These are phyloP conservation scores for Populus nigra DNA, from an alignment of 345 rosid genomes.

Conservation along the genomic window DNA sequence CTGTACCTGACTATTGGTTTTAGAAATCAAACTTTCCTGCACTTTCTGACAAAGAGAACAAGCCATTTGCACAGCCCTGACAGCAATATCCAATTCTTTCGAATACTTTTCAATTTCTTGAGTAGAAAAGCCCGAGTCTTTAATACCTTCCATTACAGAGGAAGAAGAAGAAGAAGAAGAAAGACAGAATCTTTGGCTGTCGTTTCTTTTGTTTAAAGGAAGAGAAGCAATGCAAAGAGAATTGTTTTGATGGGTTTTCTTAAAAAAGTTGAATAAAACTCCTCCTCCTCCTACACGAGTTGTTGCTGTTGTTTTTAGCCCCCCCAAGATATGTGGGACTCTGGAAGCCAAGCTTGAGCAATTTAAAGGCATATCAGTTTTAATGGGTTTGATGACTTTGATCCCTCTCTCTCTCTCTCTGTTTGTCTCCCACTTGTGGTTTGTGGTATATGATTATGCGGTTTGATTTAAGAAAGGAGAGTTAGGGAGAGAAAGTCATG, in stretches of 20 bases:
- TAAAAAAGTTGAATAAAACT: slow-evolving; percentile 1
- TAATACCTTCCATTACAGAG: slow-evolving; percentile 30
- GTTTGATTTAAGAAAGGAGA: background rate
- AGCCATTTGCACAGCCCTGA: slow-evolving; percentile 54
- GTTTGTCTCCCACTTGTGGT: background rate
- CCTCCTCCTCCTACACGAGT: background rate
- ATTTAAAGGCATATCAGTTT: slow-evolving; percentile 43
- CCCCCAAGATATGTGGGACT: slow-evolving; percentile 25
- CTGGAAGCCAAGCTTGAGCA: slow-evolving; percentile 28
- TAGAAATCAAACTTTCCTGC: slow-evolving; percentile 42
- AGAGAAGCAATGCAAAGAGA: slow-evolving; percentile 19
- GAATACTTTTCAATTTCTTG: slow-evolving; percentile 19
- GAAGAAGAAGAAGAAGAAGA: slow-evolving; percentile 19
- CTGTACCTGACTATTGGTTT: slow-evolving; percentile 27
- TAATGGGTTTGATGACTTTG: background rate
- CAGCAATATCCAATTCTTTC: slow-evolving; percentile 48
- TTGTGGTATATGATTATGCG: background rate
- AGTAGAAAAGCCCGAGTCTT: slow-evolving; percentile 12
- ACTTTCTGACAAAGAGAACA: slow-evolving; percentile 51
- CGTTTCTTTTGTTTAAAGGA: slow-evolving; percentile 10
- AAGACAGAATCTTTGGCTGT: slow-evolving; percentile 9
- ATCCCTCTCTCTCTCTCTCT: background rate
- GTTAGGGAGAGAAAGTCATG: background rate
- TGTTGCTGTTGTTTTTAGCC: background rate
- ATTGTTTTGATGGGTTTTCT: slow-evolving; percentile 3